phyloP scores from a whole-genome alignment of 2,329 filamentous ascomycete genomes.

The Paecilomyces fulvus region DNA sequence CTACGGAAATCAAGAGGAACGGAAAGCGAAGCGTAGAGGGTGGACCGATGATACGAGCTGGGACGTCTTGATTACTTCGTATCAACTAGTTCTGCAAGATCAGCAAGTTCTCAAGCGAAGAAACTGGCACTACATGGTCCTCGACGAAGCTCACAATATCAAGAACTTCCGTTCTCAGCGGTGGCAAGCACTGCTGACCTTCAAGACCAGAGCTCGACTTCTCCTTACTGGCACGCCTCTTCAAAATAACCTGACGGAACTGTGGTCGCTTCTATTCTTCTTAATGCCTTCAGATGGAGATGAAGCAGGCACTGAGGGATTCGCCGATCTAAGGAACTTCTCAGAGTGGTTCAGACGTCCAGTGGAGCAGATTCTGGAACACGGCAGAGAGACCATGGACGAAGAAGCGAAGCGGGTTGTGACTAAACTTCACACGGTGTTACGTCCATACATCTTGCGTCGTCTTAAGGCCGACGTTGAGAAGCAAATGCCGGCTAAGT shows the following conservation, averaged over 20 bases:
- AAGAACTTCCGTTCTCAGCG: constrained; percentile 98
- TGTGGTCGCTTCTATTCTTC: constrained; percentile 97
- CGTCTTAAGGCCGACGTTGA: constrained; percentile 94
- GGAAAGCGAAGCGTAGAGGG: constrained; percentile 79
- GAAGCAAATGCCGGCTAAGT: constrained; percentile 97
- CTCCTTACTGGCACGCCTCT: constrained; percentile 89
- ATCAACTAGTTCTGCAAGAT: constrained; percentile 91
- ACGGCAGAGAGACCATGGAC: constrained; percentile 87
- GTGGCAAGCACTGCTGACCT: constrained; percentile 90
- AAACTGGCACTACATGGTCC: constrained; percentile 94
- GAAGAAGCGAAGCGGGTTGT: constrained; percentile 89
- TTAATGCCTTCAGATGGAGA: constrained; percentile 75
- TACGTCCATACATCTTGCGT: constrained; percentile 83
- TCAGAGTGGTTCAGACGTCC: constrained; percentile 93
- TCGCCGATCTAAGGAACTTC: constrained; percentile 91
- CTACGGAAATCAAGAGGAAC: constrained; percentile 88
- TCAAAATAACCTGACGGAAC: constrained; percentile 91
- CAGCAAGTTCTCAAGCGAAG: constrained; percentile 87
- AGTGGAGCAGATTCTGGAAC: constrained; percentile 91
- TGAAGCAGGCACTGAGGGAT: constrained; percentile 74
- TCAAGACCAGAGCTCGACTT: constrained; percentile 81
- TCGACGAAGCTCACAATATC: constrained; percentile 98
- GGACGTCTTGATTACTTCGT: constrained; percentile 97
- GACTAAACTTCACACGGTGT: constrained; percentile 83
- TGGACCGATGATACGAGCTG: constrained; percentile 91